Base-by-base conservation (phyloP, 1,139 yeast genomes). In the Hansenula sp. region DNA sequence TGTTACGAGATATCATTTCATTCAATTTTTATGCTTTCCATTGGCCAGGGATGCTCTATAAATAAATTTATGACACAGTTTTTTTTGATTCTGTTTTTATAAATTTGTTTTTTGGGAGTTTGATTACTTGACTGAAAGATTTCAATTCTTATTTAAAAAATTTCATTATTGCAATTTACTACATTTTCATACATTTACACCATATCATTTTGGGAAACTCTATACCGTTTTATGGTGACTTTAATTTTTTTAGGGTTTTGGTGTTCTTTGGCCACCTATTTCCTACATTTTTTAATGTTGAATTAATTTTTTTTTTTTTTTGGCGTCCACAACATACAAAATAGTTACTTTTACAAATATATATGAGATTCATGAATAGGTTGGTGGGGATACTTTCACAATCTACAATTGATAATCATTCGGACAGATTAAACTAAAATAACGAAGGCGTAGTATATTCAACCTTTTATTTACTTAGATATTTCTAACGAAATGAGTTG, bases 291-390 rank as follows among this genome's bases (percentile, higher is more conserved):
- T 33, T 33, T 33, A 21, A 18, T 21, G 36, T 33, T 33, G 28
- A 21, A 33, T 19, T 33, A n/a, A 21, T 13, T 21, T 21, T 21
- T 33, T 19, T 13, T 21, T 21, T 8, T 33, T 33, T 7, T 33
- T 12, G 15, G n/a, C n/a, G n/a, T n/a, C n/a, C n/a, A n/a, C n/a
- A n/a, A n/a, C n/a, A n/a, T n/a, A n/a, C n/a, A n/a, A n/a, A n/a
- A n/a, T n/a, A n/a, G n/a, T n/a, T n/a, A n/a, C n/a, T 9, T 34
- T 28, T n/a, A 91, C 64, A 90, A 96, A 61, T 90, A 97, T 67
- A 87, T 88, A 58, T 21, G 25, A 21, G 87, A 72, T 71, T 87
- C 89, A 67, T 89, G 90, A 52, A 89, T 84, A 55, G 85, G 9
- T 21, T 21, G n/a, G 25, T 21, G 25, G 25, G 5, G 25, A 9